These are phyloP conservation scores for Canavalia gladiata DNA, from an alignment of 306 rosid species.

Conservation along the genomic window DNA sequence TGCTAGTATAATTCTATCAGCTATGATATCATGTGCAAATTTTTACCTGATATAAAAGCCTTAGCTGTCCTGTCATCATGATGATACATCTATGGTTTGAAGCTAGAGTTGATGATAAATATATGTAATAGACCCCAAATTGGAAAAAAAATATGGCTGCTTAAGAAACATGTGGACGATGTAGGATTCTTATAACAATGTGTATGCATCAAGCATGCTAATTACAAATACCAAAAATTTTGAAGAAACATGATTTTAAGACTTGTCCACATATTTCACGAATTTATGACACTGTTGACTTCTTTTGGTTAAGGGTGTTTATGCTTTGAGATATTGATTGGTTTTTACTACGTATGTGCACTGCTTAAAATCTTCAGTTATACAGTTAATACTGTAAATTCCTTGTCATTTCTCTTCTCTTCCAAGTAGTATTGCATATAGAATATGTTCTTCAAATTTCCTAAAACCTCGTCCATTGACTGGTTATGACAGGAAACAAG, in stretches of 20 bases:
- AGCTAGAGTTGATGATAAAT: slow-evolving; percentile 11
- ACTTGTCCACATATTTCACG: background rate
- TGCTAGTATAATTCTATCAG: slow-evolving; percentile 32
- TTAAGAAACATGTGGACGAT: slow-evolving; percentile 8
- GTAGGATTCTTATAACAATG: slow-evolving; percentile 29
- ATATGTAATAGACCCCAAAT: slow-evolving; percentile 12
- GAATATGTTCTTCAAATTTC: slow-evolving; percentile 30
- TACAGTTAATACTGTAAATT: slow-evolving; percentile 28
- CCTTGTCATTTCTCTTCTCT: slow-evolving; percentile 15
- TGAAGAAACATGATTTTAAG: slow-evolving; percentile 29
- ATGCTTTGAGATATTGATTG: slow-evolving; percentile 13
- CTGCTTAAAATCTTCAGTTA: slow-evolving; percentile 31
- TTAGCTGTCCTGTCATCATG: slow-evolving; percentile 30
- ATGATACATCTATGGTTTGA: slow-evolving; percentile 20
- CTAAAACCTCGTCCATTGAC: background rate
- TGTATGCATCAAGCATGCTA: slow-evolving; percentile 26
- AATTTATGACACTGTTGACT: slow-evolving; percentile 16
- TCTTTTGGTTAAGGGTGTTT: slow-evolving; percentile 24
- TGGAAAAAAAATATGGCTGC: slow-evolving; percentile 2
- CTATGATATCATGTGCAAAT: slow-evolving; percentile 17
- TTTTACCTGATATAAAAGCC: slow-evolving; percentile 12
- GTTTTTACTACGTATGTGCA: background rate
- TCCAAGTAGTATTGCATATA: slow-evolving; percentile 31
- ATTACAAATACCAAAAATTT: slow-evolving; percentile 18
- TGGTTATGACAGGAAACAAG: slow-evolving; percentile 74